Evolutionary conservation across 2,329 filamentous ascomycete species (phyloP).

Genomic region (Botrytis porri): DNA sequence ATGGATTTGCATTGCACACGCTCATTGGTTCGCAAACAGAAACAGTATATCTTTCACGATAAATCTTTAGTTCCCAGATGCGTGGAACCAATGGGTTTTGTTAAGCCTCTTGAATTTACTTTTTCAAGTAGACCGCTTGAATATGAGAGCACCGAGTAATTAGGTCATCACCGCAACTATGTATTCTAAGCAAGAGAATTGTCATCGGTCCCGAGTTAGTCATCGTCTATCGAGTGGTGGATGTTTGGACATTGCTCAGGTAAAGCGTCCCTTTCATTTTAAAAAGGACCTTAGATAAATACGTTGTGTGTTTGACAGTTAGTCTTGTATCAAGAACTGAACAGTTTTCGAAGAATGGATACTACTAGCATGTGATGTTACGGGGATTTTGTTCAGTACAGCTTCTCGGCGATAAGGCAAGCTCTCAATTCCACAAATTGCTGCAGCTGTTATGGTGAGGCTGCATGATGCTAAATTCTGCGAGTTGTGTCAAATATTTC

Average conservation of each 20-base stretch:
- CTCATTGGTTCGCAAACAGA: neutral
- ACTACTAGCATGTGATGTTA: neutral
- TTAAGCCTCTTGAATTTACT: neutral
- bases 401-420: neutral
- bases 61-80: neutral
- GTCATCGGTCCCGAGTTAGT: neutral
- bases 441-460: neutral
- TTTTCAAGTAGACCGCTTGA: neutral
- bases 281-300: neutral
- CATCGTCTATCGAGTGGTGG: neutral
- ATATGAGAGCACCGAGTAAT: neutral
- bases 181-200: neutral
- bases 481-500: neutral
- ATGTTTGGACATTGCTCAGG: constrained; percentile 3
- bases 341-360: neutral
- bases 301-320: neutral
- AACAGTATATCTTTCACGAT: neutral
- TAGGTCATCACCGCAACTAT: neutral
- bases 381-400: neutral
- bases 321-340: neutral
- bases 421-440: neutral
- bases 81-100: neutral
- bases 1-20: neutral
- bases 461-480: neutral
- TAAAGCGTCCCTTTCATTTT: neutral